phyloP scores from a whole-genome alignment of 768 basidiomycete species.

The Mycena haematopus region DNA sequence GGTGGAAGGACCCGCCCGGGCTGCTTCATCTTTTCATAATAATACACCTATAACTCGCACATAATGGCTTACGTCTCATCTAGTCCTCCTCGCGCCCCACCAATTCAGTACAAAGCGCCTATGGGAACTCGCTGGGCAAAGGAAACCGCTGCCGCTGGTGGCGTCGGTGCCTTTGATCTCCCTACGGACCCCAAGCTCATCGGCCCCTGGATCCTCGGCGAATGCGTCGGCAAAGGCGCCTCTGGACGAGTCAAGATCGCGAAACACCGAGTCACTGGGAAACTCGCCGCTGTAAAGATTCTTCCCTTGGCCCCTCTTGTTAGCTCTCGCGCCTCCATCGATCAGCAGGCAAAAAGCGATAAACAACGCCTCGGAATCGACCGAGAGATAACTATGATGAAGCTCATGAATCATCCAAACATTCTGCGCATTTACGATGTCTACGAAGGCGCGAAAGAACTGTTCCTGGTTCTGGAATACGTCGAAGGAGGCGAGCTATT shows the following conservation, averaged over 20 bases:
- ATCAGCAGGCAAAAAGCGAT: slow-evolving; percentile 73
- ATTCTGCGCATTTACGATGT: slow-evolving; percentile 96
- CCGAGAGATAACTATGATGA: slow-evolving; percentile 98
- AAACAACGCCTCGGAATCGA: slow-evolving; percentile 89
- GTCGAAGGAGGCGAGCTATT: slow-evolving; percentile 97
- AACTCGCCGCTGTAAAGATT: slow-evolving; percentile 96
- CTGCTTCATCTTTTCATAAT: slow-evolving; percentile 42
- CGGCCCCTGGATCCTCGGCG: slow-evolving; percentile 93
- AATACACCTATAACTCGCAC: slow-evolving; percentile 35
- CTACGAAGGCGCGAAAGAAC: slow-evolving; percentile 89
- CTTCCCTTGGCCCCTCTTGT: slow-evolving; percentile 83
- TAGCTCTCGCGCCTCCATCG: slow-evolving; percentile 71
- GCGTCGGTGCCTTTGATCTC: slow-evolving; percentile 74
- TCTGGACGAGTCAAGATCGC: slow-evolving; percentile 96
- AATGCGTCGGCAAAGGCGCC: slow-evolving; percentile 93
- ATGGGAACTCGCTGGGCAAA: slow-evolving; percentile 87
- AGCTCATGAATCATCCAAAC: slow-evolving; percentile 98
- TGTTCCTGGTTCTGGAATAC: slow-evolving; percentile 94
- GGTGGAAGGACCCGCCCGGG: slow-evolving; percentile 47
- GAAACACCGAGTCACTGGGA: slow-evolving; percentile 81
- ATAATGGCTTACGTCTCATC: slow-evolving; percentile 49
- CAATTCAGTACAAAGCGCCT: slow-evolving; percentile 72
- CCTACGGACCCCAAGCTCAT: slow-evolving; percentile 86
- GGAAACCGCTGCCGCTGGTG: slow-evolving; percentile 84
- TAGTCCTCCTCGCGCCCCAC: slow-evolving; percentile 73